Evolutionary conservation across 176 grass and related monocot species (phyloP), one percentile per base, ranked within the genome.

Genomic region (Oryza rufipogon): DNA sequence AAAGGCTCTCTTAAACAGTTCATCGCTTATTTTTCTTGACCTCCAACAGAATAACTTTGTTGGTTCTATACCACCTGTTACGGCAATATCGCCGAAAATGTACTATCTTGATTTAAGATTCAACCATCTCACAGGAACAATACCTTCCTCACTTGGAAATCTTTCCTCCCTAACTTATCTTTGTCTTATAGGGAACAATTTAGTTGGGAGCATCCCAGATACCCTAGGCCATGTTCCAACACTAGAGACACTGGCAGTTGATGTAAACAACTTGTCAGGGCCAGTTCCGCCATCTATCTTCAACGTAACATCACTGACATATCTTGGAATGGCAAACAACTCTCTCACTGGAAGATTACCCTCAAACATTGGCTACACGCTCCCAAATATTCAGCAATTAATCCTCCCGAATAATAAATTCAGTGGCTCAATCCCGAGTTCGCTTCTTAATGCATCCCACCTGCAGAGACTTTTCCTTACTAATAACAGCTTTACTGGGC

Each of bases 181-280:
- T 49, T 1, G 3, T 58, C 79, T 88, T 32, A 17, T 12, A 14
- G 9, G 34, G 0, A 91, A 91, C 16, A 2, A 38, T 7, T 78
- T 91, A 51, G 22, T 73, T 8, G 89, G 89, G n/a, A 67, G 33
- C 44, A 88, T 91, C 15, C 89, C 89, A 9, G 76, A 88, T 30
- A 80, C 58, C 58, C 34, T 91, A 64, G 42, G 74, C 25, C 56
- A 33, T 10, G 26, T 83, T 79, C 44, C 58, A 14, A n/a, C 11
- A 47, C 4, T 90, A 10, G 0, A 47, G 32, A 9, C n/a, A 38
- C 17, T 90, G 22, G 23, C 48, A 16, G 20, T 90, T 49, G 47
- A 30, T 22, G 0, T 41, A 9, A 90, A 90, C 34, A 11, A 70
- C 11, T 75, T 91, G 76, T 84, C 80, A 6, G 89, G 89, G n/a